Evolutionary conservation across 2,329 filamentous ascomycete genomes (phyloP), one percentile per base, ranked within the genome.

Genomic region (Hirsutella thompsonii): DNA sequence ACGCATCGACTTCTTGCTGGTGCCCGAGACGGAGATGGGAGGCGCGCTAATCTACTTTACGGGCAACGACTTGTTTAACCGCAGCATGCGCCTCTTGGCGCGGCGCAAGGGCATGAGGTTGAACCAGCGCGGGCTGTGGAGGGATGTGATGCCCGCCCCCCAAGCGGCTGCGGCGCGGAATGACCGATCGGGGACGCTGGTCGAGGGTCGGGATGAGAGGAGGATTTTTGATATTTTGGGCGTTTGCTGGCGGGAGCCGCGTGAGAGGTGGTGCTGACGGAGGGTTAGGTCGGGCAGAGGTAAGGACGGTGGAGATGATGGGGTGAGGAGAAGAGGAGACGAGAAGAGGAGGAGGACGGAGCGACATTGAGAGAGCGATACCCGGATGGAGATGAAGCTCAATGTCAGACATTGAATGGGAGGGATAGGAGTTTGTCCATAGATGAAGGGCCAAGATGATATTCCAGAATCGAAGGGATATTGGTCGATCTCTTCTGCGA

Each of bases 31-130:
- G 2, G 81, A 94, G 58, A 70, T 87, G 39, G 90, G 90, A 1
- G 89, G 85, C 0, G 88, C 89, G 0, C 57, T 95, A 46, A 73
- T 95, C n/a, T 95, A 95, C 55, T 96, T 95, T 54, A 95, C 90
- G 0, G 90, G 90, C 1, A 92, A 95, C 50, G 89, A 94, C 55
- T 82, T 94, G 28, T 95, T 95, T 64, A 95, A 95, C 58, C 70
- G 89, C 14, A 93, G 85, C 54, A 75, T 95, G 57, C 67, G 90
- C 47, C 62, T 93, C 14, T 59, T 95, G 47, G 87, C 88, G 13
- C 76, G 78, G 32, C 87, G 78, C 60, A 92, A 85, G 61, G 76
- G 78, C 0, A 88, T 93, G 85, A 66, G 83, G 39, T 57, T 96
- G 41, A 95, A 94, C 50, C 89, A 95, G 60, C 69, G 74, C 23